Evolutionary conservation across 768 basidiomycete genomes (phyloP).

Genomic region (Dioszegia crocea): DNA sequence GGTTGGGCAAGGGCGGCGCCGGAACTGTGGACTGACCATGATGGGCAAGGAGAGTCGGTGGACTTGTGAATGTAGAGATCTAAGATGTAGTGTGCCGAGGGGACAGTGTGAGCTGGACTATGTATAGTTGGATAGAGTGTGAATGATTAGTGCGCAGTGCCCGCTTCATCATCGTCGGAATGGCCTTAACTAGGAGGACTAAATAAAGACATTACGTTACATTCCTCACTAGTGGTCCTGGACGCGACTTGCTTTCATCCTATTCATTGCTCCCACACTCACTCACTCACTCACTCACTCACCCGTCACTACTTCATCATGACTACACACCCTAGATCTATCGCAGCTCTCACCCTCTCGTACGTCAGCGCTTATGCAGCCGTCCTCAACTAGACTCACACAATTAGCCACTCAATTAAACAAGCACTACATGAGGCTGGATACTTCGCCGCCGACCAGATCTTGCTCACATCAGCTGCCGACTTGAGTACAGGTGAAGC

Average conservation of each 20-base stretch:
- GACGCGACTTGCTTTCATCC: not conserved
- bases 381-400: not conserved
- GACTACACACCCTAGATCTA: no score
- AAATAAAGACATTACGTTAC: not conserved
- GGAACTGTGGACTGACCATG: constrained; percentile 39
- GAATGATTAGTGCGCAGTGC: not conserved
- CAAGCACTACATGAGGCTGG: constrained; percentile 33
- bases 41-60: constrained; percentile 14
- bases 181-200: not conserved
- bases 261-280: not conserved
- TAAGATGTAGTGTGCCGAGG: no score
- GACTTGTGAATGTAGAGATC: no score
- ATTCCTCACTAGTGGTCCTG: not conserved
- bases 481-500: constrained; percentile 41
- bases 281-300: no score
- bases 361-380: not conserved
- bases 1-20: not conserved
- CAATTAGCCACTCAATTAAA: constrained; percentile 28
- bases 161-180: constrained; percentile 9
- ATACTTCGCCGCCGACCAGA: constrained; percentile 26
- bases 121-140: not conserved
- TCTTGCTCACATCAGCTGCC: constrained; percentile 10
- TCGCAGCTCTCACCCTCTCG: not conserved
- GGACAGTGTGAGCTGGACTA: no score
- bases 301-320: no score